phyloP scores from a whole-genome alignment of 164 flowering plant species.

The Stephania japonica region DNA sequence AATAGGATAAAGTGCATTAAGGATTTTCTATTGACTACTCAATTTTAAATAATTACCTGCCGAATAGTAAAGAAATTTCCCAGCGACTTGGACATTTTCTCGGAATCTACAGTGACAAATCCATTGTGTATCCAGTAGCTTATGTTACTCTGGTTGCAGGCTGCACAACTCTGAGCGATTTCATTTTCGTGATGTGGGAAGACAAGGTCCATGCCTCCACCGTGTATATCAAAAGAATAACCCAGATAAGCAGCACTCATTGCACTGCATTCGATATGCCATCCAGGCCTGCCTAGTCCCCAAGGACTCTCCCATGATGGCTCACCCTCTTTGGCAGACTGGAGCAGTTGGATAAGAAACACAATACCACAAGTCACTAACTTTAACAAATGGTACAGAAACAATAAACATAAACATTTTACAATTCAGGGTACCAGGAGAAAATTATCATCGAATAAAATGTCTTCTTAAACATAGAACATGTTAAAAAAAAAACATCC shows the following conservation, averaged over 20 bases:
- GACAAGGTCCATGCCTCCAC: conserved; percentile 98
- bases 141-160: conserved; percentile 58
- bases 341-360: conserved; percentile 19
- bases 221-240: conserved; percentile 87
- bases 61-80: conserved; percentile 97
- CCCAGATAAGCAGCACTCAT: conserved; percentile 97
- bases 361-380: not conserved
- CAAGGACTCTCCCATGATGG: conserved; percentile 97
- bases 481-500: too few species aligned
- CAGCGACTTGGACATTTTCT: conserved; percentile 96
- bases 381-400: too few species aligned
- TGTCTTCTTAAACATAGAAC: too few species aligned
- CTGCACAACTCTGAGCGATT: conserved; percentile 97
- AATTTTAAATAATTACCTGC: conserved; percentile 44
- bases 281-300: conserved; percentile 99
- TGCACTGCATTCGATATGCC: conserved; percentile 99
- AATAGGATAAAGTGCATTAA: not conserved
- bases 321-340: conserved; percentile 91
- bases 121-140: conserved; percentile 98
- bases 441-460: too few species aligned
- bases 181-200: conserved; percentile 99
- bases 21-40: not conserved
- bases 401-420: too few species aligned
- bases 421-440: too few species aligned
- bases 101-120: conserved; percentile 80